phyloP scores from a whole-genome alignment of 2,329 filamentous ascomycete species.

The Neurospora sp. region DNA sequence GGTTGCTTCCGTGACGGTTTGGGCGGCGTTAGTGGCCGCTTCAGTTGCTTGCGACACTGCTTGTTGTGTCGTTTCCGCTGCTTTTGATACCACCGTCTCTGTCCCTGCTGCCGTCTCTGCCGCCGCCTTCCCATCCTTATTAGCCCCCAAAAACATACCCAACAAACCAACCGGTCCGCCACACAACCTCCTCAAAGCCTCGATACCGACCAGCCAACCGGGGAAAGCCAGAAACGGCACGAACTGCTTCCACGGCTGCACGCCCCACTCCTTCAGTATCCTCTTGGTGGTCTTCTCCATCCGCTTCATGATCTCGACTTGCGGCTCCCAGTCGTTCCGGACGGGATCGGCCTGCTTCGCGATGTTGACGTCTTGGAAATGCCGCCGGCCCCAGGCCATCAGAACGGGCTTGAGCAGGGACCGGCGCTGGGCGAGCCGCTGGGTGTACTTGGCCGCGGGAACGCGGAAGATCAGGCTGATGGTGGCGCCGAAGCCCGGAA shows the following conservation, averaged over 20 bases:
- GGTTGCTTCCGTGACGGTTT: not conserved
- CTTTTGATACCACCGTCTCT: not conserved
- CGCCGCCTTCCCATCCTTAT: conserved; percentile 1
- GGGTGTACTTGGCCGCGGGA: conserved; percentile 34
- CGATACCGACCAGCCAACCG: conserved; percentile 41
- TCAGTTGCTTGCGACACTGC: not conserved
- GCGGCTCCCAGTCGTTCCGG: not conserved
- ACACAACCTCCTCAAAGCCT: conserved; percentile 39
- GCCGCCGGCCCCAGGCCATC: conserved; percentile 24
- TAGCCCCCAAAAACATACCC: conserved; percentile 19
- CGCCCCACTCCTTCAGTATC: conserved; percentile 29
- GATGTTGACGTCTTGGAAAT: conserved; percentile 15
- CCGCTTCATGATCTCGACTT: conserved; percentile 18
- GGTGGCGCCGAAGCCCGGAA: conserved; percentile 40
- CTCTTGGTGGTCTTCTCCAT: conserved; percentile 18
- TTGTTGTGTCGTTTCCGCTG: conserved; percentile 7
- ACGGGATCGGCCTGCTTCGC: conserved; percentile 8
- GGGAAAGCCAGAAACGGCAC: conserved; percentile 31
- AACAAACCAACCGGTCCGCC: conserved; percentile 30
- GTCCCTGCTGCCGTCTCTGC: conserved; percentile 2
- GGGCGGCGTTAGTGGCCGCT: not conserved
- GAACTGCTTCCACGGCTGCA: conserved; percentile 39
- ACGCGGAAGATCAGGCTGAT: conserved; percentile 36
- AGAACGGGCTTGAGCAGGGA: conserved; percentile 22
- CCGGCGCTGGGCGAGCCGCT: conserved; percentile 22